A percentile compares a stretch with the other conserved stretches of the same genome.
Conservation (phyloP, 306 rosid genomes). For the Senna siamea region DNA sequence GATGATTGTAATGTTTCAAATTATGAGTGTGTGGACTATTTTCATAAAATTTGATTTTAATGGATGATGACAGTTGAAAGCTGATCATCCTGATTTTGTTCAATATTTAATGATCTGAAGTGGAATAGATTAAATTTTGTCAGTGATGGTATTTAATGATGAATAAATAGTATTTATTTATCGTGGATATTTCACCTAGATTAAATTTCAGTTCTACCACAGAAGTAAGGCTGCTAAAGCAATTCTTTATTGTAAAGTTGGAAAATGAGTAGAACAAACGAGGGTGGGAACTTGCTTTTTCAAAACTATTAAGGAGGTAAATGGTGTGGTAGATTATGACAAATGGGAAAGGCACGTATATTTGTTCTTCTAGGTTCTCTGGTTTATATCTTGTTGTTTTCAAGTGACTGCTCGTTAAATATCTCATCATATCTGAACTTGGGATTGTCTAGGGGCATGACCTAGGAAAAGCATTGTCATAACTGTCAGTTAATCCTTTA, state of each 20-base stretch:
- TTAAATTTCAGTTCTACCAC: not conserved
- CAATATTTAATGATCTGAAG: not conserved
- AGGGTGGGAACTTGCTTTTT: not conserved
- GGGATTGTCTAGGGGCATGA: not conserved
- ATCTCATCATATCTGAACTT: not conserved
- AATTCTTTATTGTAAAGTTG: not conserved
- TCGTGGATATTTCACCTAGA: too few relatives aligned
- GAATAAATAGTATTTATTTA: too few relatives aligned
- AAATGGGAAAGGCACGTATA: too few relatives aligned
- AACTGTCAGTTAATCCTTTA: not conserved
- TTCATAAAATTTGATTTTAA: not conserved
- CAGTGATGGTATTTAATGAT: not conserved
- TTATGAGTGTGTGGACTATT: too few relatives aligned
- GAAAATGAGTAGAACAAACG: constrained; percentile 2
- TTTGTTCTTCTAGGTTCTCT: too few relatives aligned
- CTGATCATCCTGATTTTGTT: not conserved
- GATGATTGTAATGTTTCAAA: not conserved
- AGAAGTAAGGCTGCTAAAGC: constrained; percentile 1
- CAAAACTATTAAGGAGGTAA: too few relatives aligned
- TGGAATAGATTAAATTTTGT: not conserved
- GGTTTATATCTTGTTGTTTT: too few relatives aligned
- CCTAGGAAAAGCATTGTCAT: not conserved
- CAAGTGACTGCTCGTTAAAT: not conserved
- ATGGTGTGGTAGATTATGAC: too few relatives aligned
- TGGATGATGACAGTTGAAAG: not conserved